These are phyloP conservation scores for Phytophthora melonis DNA, from an alignment of 352 stramenopile genomes.

Conservation along the genomic window DNA sequence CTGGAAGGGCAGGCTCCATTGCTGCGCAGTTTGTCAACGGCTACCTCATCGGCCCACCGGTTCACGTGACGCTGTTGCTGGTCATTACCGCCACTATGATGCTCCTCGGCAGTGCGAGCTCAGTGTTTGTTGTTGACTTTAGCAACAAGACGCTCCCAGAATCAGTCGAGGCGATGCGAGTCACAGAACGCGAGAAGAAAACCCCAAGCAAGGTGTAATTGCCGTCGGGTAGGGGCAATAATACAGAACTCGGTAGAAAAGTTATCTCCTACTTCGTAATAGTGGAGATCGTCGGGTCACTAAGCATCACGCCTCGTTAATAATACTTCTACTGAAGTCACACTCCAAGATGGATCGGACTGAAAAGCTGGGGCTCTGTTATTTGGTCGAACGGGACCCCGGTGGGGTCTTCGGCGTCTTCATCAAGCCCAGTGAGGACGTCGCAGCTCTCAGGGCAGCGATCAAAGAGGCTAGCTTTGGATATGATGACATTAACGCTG, in stretches of 20 bases:
- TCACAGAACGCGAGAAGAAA: constrained; percentile 10
- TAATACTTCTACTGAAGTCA: too few species aligned
- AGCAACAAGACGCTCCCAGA: constrained; percentile 61
- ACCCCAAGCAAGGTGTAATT: constrained; percentile 11
- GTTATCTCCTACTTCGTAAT: too few species aligned
- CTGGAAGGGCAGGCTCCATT: constrained; percentile 87
- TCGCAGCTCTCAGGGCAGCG: not conserved
- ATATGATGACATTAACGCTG: not conserved
- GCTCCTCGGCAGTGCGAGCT: constrained; percentile 74
- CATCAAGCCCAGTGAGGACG: not conserved
- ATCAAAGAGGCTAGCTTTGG: not conserved
- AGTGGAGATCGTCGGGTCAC: too few species aligned
- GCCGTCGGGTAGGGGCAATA: not conserved
- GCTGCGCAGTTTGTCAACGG: constrained; percentile 93
- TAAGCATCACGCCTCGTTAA: too few species aligned
- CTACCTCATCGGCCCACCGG: constrained; percentile 76
- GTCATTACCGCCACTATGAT: constrained; percentile 84
- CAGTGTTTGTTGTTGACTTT: constrained; percentile 65
- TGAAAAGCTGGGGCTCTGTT: too few species aligned
- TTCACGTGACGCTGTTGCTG: constrained; percentile 82
- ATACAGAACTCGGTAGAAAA: too few species aligned
- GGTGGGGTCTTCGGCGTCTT: too few species aligned
- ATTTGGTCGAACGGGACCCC: too few species aligned
- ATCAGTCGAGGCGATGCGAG: constrained; percentile 69
- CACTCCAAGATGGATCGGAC: too few species aligned